These are phyloP conservation scores for Trypanosoma scelopori DNA, from an alignment of 208 protist species.

Conservation along the genomic window DNA sequence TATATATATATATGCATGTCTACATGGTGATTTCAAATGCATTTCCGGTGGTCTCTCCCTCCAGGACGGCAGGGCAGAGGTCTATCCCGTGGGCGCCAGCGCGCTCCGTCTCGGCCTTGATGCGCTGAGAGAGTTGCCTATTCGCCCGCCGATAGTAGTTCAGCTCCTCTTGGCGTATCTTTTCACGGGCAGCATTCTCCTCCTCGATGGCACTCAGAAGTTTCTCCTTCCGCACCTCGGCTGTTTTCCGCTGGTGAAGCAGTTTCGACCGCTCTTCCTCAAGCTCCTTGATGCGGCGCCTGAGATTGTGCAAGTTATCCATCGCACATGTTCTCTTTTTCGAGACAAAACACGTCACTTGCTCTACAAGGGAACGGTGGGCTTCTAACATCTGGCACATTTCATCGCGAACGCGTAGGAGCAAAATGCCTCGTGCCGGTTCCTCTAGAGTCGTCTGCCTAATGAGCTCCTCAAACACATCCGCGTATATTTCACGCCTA, in stretches of 20 bases:
- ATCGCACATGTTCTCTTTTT: constrained; percentile 24
- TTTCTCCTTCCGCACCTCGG: constrained; percentile 28
- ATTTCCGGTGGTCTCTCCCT: not conserved
- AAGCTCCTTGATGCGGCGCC: constrained; percentile 20
- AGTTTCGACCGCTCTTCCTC: constrained; percentile 34
- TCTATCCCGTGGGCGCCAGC: constrained; percentile 31
- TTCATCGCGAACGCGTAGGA: constrained; percentile 97
- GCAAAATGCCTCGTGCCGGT: constrained; percentile 95
- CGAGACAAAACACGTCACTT: constrained; percentile 88
- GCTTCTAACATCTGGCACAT: constrained; percentile 55
- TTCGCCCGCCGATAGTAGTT: constrained; percentile 94
- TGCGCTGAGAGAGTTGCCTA: constrained; percentile 91
- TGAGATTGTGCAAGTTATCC: constrained; percentile 2
- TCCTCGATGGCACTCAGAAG: constrained; percentile 37
- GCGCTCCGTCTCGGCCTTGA: constrained; percentile 85
- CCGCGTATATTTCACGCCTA: constrained; percentile 95
- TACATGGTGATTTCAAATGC: not conserved
- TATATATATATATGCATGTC: no score
- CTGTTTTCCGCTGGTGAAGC: constrained; percentile 35
- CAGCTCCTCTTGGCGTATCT: constrained; percentile 94
- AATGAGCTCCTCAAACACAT: constrained; percentile 97
- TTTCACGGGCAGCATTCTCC: constrained; percentile 47
- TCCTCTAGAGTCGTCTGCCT: constrained; percentile 98
- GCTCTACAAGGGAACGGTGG: constrained; percentile 51
- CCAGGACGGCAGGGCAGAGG: not conserved